Percentiles rank a stretch among this genome's conserved stretches.
These are phyloP conservation scores for Macrophomina phaseolina DNA, from an alignment of 2,329 filamentous ascomycete species.

Conservation along the genomic window DNA sequence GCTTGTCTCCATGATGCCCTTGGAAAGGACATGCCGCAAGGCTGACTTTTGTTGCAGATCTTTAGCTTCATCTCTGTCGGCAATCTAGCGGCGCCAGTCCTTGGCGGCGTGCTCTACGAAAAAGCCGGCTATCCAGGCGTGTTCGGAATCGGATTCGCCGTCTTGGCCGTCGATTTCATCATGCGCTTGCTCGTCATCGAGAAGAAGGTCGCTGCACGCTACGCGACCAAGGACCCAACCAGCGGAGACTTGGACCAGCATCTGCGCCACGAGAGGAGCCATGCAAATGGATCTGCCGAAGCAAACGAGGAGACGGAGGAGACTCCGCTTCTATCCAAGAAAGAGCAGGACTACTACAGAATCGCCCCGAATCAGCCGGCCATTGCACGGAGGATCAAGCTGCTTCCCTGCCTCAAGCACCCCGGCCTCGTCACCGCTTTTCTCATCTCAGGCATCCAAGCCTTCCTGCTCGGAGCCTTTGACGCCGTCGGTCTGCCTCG, in stretches of 20 bases:
- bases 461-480: slow-evolving; percentile 49
- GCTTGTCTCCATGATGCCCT: slow-evolving; percentile 21
- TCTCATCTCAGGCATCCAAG: slow-evolving; percentile 51
- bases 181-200: slow-evolving; percentile 68
- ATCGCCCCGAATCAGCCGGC: slow-evolving; percentile 13
- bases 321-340: slow-evolving; percentile 10
- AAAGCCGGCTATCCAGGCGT: slow-evolving; percentile 64
- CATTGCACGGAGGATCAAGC: slow-evolving; percentile 45
- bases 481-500: slow-evolving; percentile 41
- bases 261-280: background rate
- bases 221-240: slow-evolving; percentile 18
- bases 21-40: background rate
- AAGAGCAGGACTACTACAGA: slow-evolving; percentile 24
- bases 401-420: slow-evolving; percentile 51
- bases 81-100: slow-evolving; percentile 61
- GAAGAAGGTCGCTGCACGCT: slow-evolving; percentile 58
- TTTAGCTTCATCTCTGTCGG: slow-evolving; percentile 66
- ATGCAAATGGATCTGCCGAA: background rate
- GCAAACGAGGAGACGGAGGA: slow-evolving; percentile 11
- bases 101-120: slow-evolving; percentile 66
- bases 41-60: slow-evolving; percentile 42
- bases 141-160: slow-evolving; percentile 60
- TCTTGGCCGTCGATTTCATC: slow-evolving; percentile 64
- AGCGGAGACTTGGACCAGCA: slow-evolving; percentile 3
- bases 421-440: slow-evolving; percentile 42